These are phyloP conservation scores for Magnolia officinalis DNA, from an alignment of 164 flowering plant species.

Conservation along the genomic window DNA sequence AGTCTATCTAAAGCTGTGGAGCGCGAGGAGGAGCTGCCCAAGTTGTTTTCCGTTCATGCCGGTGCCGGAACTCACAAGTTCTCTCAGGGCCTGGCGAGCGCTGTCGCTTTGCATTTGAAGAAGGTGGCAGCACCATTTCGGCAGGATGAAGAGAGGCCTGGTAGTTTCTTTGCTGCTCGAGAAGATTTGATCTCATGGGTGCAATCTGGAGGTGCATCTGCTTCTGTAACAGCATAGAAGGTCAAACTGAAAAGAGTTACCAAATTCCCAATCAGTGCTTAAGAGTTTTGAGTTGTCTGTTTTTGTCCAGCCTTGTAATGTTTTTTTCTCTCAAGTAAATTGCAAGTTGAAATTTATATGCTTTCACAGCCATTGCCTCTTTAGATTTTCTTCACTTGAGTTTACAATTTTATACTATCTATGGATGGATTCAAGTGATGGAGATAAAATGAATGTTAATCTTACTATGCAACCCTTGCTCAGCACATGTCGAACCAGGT, in stretches of 20 bases:
- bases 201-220: slow-evolving; percentile 31
- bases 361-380: too few species aligned
- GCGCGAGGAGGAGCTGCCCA: slow-evolving; percentile 60
- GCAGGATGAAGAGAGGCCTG: slow-evolving; percentile 58
- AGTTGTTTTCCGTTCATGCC: slow-evolving; percentile 55
- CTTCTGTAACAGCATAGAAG: slow-evolving; percentile 20
- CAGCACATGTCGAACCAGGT: too few species aligned
- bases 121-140: slow-evolving; percentile 69
- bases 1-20: slow-evolving; percentile 46
- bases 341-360: not conserved
- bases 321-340: not conserved
- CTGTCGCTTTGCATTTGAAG: slow-evolving; percentile 69
- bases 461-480: too few species aligned
- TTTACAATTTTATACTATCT: too few species aligned
- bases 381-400: too few species aligned
- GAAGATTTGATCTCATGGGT: slow-evolving; percentile 72
- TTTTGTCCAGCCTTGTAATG: not conserved
- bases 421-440: too few species aligned
- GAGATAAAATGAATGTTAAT: too few species aligned
- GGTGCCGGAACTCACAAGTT: slow-evolving; percentile 82
- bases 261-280: not conserved
- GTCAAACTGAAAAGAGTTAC: not conserved
- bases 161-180: slow-evolving; percentile 59
- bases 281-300: not conserved
- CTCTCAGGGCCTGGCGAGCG: slow-evolving; percentile 64